These are phyloP conservation scores for Leccinum subtestaceum DNA, from an alignment of 768 basidiomycete genomes.

Conservation along the genomic window DNA sequence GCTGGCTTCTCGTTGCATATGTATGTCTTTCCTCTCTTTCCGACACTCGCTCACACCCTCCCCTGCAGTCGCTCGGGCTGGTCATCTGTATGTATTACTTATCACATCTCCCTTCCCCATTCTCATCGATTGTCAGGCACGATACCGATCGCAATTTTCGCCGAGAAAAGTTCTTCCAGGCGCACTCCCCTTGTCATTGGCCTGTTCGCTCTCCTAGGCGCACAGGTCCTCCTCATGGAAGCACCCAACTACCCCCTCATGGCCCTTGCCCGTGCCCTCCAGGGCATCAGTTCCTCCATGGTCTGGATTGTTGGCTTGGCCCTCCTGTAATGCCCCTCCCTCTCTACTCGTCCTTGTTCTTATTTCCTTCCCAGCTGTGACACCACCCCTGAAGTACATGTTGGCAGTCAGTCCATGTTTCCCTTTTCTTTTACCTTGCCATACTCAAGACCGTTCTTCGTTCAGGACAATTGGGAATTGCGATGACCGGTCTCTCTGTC, in stretches of 20 bases:
- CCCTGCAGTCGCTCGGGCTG: slow-evolving; percentile 51
- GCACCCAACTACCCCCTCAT: slow-evolving; percentile 55
- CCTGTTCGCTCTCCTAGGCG: slow-evolving; percentile 47
- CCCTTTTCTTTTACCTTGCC: background rate
- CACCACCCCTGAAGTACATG: slow-evolving; percentile 43
- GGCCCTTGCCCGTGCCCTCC: slow-evolving; percentile 56
- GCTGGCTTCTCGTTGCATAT: slow-evolving; percentile 61
- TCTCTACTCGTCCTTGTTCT: background rate
- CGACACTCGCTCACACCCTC: background rate
- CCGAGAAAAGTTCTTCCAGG: slow-evolving; percentile 49
- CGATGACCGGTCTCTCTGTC: slow-evolving; percentile 55
- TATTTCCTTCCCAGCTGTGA: slow-evolving; percentile 46
- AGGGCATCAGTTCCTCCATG: slow-evolving; percentile 58
- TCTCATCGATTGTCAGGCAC: slow-evolving; percentile 39
- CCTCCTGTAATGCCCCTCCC: slow-evolving; percentile 41
- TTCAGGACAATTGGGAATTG: slow-evolving; percentile 57
- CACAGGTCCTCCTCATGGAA: slow-evolving; percentile 63
- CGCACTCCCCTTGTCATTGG: slow-evolving; percentile 50
- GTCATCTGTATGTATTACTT: slow-evolving; percentile 42
- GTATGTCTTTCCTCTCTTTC: slow-evolving; percentile 33
- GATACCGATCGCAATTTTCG: slow-evolving; percentile 53
- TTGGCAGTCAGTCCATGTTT: slow-evolving; percentile 44
- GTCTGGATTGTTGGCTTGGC: slow-evolving; percentile 64
- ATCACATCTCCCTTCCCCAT: background rate
- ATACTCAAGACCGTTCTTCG: background rate